Evolutionary conservation across 116 monocot species (phyloP), one percentile per base, ranked within the genome.

Genomic region (Zostera marina): DNA sequence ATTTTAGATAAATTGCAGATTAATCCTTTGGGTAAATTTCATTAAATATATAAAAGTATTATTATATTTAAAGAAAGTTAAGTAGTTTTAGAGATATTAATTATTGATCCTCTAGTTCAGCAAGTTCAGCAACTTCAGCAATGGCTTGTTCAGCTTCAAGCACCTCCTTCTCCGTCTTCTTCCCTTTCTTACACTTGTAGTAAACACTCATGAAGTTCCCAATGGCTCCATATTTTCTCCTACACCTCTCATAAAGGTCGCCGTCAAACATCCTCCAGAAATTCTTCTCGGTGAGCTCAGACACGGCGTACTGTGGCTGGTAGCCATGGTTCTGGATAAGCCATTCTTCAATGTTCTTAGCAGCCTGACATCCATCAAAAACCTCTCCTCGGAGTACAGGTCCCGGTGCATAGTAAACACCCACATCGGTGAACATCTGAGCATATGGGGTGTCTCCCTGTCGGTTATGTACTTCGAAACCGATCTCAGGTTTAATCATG

Each of bases 141-240:
- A 77, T 62, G 20, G 72, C 72, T 1, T 63, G 63, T 69, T 85
- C 80, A 2, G 85, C 85, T 20, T 85, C 85, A 60, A 62, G 69
- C 59, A 85, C 85, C 56, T 85, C 85, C 56, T 85, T 85, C 63
- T 80, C 85, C 0, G 77, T 77, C 74, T 85, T 85, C 80, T 25
- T 85, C 32, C 85, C 85, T 60, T 80, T 85, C 74, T 85, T 85
- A 10, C 72, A 77, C 65, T 85, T 85, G 69, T 77, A 85, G 68
- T 85, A 85, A n/a, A 85, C 66, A n/a, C 77, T 80, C 85, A 85
- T 85, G 64, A 85, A 85, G 14, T 77, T 85, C 21, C 85, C 85
- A 1, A 77, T 43, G 7, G 85, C 77, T 0, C 77, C 74, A 23
- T 85, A 80, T 61, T 80, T 85, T 8, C n/a, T 38, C 15, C 85